These are phyloP conservation scores for Xerocomellus intermedius DNA, from an alignment of 768 basidiomycete genomes.

Conservation along the genomic window DNA sequence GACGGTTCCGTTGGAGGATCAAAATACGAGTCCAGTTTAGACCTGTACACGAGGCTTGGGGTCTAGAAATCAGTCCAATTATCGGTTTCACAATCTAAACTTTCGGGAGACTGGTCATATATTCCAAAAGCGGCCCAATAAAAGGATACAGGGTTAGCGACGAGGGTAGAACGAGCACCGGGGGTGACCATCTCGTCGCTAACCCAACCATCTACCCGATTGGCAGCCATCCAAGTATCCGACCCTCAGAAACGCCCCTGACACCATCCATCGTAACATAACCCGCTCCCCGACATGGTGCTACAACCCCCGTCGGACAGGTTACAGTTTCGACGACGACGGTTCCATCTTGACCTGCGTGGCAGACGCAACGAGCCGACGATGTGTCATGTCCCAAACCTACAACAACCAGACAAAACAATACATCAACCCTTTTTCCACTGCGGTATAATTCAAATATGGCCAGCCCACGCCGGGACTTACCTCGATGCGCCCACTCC, in stretches of 20 bases:
- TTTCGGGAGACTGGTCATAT: not conserved
- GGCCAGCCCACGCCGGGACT: not conserved
- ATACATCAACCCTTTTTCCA: not conserved
- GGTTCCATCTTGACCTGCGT: conserved; percentile 41
- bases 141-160: not conserved
- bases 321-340: conserved; percentile 19
- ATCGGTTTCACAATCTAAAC: not conserved
- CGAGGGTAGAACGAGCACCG: not conserved
- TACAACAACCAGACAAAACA: conserved; percentile 9
- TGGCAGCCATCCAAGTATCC: not conserved
- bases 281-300: not conserved
- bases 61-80: not conserved
- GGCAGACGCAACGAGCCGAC: conserved; percentile 42
- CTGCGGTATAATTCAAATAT: no score
- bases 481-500: conserved; percentile 44
- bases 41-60: not conserved
- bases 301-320: not conserved
- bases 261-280: not conserved
- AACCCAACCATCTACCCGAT: not conserved
- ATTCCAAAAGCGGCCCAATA: not conserved
- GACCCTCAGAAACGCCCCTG: not conserved
- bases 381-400: conserved; percentile 43
- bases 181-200: not conserved
- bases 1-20: not conserved
- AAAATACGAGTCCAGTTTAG: no score